Base-by-base conservation (phyloP, 176 grass and related monocot genomes). In the Areca catechu region DNA sequence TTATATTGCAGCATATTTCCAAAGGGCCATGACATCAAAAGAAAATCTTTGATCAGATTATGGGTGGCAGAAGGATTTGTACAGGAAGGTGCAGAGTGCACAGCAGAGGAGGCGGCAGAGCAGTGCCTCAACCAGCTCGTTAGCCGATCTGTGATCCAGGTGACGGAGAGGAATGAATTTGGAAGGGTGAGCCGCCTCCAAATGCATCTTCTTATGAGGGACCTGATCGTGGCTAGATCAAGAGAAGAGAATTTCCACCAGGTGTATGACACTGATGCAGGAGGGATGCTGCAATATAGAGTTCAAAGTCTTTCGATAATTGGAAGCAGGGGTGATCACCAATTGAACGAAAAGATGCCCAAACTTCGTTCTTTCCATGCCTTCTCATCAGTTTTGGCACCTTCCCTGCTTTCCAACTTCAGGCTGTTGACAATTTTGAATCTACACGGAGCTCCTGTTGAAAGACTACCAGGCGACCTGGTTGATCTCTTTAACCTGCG, bases 41-140 rank as follows among this genome's bases (percentile, higher is more conserved):
- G 76, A 34, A 72, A 84, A 15, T 74, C 24, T 54, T 60, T 83
- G 50, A 64, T 89, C 17, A 68, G 85, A 59, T 34, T 80, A 58
- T 89, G 76, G 85, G 65, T 89, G 30, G 80, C 80, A 2, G 80
- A 89, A 54, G 80, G 80, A 16, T 74, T 89, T 34, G 76, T 24
- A 19, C 20, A 58, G 49, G 24, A 51, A 18, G 71, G 20, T 6
- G 68, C 52, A 24, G 19, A 22, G 1, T 61, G 7, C 34, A 14
- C 34, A 3, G 34, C 7, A 43, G 69, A 79, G 23, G 77, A 79
- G 43, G 57, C 54, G 0, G 77, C 69, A 4, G 69, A 79, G 49
- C 54, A 71, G 4, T 79, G 56, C 51, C 16, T 79, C 12, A 25
- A 30, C 3, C 62, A 79, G 12, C 62, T 79, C 1, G 53, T 73